Percentiles rank a stretch among this genome's conserved stretches.
Conservation (phyloP, 2,329 filamentous ascomycete species). For the Stagonosporopsis cucurbitacearum region DNA sequence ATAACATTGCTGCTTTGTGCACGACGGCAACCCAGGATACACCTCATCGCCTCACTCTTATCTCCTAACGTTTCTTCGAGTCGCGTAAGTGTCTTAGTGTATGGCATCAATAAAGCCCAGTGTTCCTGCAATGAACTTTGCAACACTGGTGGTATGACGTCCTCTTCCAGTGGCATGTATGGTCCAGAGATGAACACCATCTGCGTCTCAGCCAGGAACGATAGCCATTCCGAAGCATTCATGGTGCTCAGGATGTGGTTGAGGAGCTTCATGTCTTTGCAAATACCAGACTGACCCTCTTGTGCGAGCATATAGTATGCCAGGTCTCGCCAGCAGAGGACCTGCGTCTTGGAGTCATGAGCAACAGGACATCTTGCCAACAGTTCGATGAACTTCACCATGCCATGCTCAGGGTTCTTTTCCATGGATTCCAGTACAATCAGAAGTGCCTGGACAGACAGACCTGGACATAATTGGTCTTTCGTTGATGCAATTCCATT, state of each 20-base stretch:
- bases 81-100: conserved; percentile 19
- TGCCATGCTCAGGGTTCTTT: conserved; percentile 10
- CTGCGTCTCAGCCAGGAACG: conserved; percentile 29
- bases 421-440: conserved; percentile 14
- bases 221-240: conserved; percentile 29
- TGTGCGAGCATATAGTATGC: conserved; percentile 24
- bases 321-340: conserved; percentile 32
- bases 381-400: conserved; percentile 28
- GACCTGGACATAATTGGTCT: conserved; percentile 12
- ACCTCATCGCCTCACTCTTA: conserved; percentile 16
- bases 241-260: conserved; percentile 27
- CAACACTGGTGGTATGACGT: conserved; percentile 17
- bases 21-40: conserved; percentile 24
- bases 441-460: conserved; percentile 21
- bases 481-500: conserved; percentile 21
- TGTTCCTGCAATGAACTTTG: conserved; percentile 7
- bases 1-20: conserved; percentile 16
- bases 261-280: conserved; percentile 6
- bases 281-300: conserved; percentile 7
- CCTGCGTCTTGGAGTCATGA: conserved; percentile 5
- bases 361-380: conserved; percentile 11
- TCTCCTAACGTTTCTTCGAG: conserved; percentile 25
- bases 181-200: conserved; percentile 23
- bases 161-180: conserved; percentile 2
- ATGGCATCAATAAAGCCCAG: conserved; percentile 1